Evolutionary conservation across 345 rosid genomes (phyloP).

Genomic region (Aethionema arabicum): DNA sequence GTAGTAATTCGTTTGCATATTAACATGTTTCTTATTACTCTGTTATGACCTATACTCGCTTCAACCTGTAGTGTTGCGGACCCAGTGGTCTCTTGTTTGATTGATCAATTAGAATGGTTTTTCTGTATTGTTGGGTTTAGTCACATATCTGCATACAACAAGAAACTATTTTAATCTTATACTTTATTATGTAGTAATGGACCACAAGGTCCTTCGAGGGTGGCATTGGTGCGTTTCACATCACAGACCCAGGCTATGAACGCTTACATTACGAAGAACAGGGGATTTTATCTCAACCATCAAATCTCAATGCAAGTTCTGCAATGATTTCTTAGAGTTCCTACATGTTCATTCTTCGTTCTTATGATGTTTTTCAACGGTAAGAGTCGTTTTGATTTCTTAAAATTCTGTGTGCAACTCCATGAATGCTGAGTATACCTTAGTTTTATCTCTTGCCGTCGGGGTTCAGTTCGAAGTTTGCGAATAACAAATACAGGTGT

Average conservation of each 20-base stretch:
- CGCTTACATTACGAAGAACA: slow-evolving; percentile 57
- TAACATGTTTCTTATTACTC: background rate
- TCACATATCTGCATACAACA: slow-evolving; percentile 3
- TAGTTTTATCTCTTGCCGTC: slow-evolving; percentile 7
- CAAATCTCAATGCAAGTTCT: slow-evolving; percentile 66
- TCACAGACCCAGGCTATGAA: slow-evolving; percentile 61
- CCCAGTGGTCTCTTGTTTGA: background rate
- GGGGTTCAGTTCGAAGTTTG: slow-evolving; percentile 1
- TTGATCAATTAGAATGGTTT: background rate
- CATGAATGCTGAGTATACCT: background rate
- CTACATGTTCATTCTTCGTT: background rate
- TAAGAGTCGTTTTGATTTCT: slow-evolving; percentile 19
- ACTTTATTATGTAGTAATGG: slow-evolving; percentile 41
- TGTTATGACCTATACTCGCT: slow-evolving; percentile 8
- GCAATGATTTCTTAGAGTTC: slow-evolving; percentile 36
- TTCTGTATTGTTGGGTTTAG: background rate
- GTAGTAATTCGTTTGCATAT: slow-evolving; percentile 19
- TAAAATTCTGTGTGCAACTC: background rate
- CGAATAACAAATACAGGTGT: slow-evolving; percentile 10
- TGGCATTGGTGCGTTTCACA: slow-evolving; percentile 51
- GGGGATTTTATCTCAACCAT: slow-evolving; percentile 60
- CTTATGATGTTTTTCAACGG: background rate
- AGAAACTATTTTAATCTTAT: slow-evolving; percentile 1
- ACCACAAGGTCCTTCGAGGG: slow-evolving; percentile 35
- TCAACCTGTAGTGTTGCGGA: slow-evolving; percentile 10